These are phyloP conservation scores for Pseudomonodictys pantanalensis DNA, from an alignment of 495 filamentous ascomycete species.

Conservation along the genomic window DNA sequence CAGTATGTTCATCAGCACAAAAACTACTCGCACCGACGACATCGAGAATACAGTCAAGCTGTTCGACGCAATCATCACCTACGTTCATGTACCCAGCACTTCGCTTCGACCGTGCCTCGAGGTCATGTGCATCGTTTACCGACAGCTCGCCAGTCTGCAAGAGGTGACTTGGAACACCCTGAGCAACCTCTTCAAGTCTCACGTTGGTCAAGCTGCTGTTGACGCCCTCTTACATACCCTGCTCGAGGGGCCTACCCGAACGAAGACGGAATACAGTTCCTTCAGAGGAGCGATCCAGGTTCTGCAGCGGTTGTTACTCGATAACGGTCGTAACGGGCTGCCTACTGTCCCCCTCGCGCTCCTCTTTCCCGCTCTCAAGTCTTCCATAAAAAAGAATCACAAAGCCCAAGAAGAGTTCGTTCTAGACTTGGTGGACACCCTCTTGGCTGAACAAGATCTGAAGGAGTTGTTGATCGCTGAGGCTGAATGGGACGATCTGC, in stretches of 20 bases:
- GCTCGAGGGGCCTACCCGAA: slow-evolving; percentile 8
- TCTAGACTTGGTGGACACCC: slow-evolving; percentile 13
- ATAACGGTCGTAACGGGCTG: slow-evolving; percentile 22
- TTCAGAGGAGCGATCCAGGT: slow-evolving; percentile 34
- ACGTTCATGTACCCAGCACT: slow-evolving; percentile 66
- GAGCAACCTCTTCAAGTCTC: slow-evolving; percentile 73
- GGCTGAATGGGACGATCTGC: slow-evolving; percentile 32
- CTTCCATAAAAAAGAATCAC: slow-evolving; percentile 12
- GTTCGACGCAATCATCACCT: slow-evolving; percentile 76
- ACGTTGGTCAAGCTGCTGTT: slow-evolving; percentile 57
- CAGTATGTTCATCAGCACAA: slow-evolving; percentile 69
- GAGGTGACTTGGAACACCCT: slow-evolving; percentile 74
- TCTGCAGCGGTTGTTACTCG: slow-evolving; percentile 30
- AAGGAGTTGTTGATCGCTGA: slow-evolving; percentile 24
- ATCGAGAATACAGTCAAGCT: slow-evolving; percentile 72
- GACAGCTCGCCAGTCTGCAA: slow-evolving; percentile 64
- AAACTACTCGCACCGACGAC: slow-evolving; percentile 69
- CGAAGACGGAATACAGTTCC: slow-evolving; percentile 5
- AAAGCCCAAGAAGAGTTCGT: slow-evolving; percentile 20
- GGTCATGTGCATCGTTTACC: slow-evolving; percentile 78
- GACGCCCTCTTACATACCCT: slow-evolving; percentile 32
- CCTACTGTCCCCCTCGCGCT: slow-evolving; percentile 31
- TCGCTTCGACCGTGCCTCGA: slow-evolving; percentile 69
- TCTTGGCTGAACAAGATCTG: slow-evolving; percentile 21
- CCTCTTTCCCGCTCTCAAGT: slow-evolving; percentile 26